Evolutionary conservation across 768 basidiomycete genomes (phyloP), one percentile per base, ranked within the genome.

Genomic region (Naganishia randhawae): DNA sequence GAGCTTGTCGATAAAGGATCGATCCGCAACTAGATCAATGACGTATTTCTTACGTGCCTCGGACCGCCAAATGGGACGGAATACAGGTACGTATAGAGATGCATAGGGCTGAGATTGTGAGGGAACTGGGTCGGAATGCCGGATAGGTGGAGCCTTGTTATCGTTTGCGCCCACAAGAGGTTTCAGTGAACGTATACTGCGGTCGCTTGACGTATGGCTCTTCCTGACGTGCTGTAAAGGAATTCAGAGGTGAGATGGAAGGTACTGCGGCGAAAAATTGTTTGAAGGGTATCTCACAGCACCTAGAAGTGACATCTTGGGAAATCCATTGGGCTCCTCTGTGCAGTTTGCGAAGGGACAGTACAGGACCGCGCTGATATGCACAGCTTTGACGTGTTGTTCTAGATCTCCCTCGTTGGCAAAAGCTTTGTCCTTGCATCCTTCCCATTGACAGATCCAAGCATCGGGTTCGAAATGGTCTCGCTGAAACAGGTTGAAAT

Each of bases 81-180:
- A 25, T n/a, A 61, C 57, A 10, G 57, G 57, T 25, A 61, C n/a
- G n/a, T 61, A 61, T n/a, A 61, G 1, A n/a, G 57, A 61, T 42
- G 39, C 10, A 39, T 39, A 39, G 10, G n/a, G 22, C 17, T 11
- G 22, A 14, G 57, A 61, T 41, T 8, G 16, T 29, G 25, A 4
- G 6, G 37, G 57, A 9, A 61, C 3, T 19, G 39, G 39, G 1
- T 39, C 57, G 10, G 57, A 16, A 39, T 61, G 57, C 2, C 57
- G 57, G 25, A 41, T 39, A 11, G 57, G 57, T 29, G 33, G 19
- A 2, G 17, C 13, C 29, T 41, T 61, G n/a, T 61, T 61, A 39
- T 61, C 57, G 57, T 61, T 61, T n/a, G 57, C 57, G 22, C 57
- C 57, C 3, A 61, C 39, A 22, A 61, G 57, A 25, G 57, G 57